Evolutionary conservation across 345 rosid genomes (phyloP), one percentile per base, ranked within the genome.

Genomic region (Leavenworthia alabamica): DNA sequence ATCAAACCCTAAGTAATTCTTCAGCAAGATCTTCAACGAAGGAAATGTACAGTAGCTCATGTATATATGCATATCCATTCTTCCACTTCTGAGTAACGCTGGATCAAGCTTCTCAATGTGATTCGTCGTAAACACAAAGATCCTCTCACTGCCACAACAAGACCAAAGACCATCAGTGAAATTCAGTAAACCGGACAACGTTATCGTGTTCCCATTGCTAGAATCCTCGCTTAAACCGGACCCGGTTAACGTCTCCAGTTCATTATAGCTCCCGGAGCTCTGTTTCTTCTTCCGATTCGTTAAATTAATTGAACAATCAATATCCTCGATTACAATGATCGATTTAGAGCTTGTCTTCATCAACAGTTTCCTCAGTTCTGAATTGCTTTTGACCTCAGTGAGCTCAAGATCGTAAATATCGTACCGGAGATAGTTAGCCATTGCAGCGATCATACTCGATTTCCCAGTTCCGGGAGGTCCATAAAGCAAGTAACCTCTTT

Each of bases 311-410:
- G 97, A 89, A 50, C 97, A 89, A 64, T 89, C 97, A 23, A 89
- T 89, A 47, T 89, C 97, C 62, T 89, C 97, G 35, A 89, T 86
- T 12, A 89, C 95, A 9, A 89, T 86, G 12, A 89, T 80, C 1
- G 97, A 89, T 56, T 86, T 89, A 0, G 97, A 89, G 46, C 84
- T 83, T 8, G 97, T 89, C 55, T 86, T 89, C 97, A 86, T 89
- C 28, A 86, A 26, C 10, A 89, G 75, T 59, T 82, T 90, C 66
- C 96, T 68, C 57, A 90, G 73, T 49, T 90, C 97, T 0, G 96
- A 90, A 14, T 90, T 90, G 35, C 81, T 82, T 20, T 83, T 85
- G 28, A 90, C 97, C 62, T 90, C 96, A 1, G 93, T 85, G 31
- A 90, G 67, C 51, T 90, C 97, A 13, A 90, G 93, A 68, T 90